phyloP scores from a whole-genome alignment of 2,329 filamentous ascomycete species.

The Chaetothyriales sp. region DNA sequence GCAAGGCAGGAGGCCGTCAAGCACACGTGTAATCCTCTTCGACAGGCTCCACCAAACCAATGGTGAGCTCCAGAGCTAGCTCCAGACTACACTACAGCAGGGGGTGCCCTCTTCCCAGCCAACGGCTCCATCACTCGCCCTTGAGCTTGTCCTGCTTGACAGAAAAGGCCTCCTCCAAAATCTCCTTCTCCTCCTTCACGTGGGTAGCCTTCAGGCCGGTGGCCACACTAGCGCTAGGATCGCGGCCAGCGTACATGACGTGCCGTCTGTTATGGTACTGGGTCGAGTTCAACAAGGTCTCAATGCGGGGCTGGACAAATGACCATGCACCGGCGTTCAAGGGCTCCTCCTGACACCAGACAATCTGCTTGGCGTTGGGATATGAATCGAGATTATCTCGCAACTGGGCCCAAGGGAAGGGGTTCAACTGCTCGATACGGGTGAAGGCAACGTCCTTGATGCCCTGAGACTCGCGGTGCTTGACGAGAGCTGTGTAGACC shows the following conservation, averaged over 20 bases:
- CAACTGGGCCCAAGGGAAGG: conserved; percentile 95
- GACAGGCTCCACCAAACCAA: too few relatives aligned
- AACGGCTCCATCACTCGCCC: conserved; percentile 26
- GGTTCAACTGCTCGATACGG: conserved; percentile 92
- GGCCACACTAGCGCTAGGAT: conserved; percentile 84
- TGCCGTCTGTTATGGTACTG: conserved; percentile 86
- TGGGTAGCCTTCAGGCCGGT: conserved; percentile 83
- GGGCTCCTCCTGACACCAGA: conserved; percentile 96
- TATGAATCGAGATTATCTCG: conserved; percentile 95
- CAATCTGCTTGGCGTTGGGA: conserved; percentile 92
- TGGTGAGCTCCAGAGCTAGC: too few relatives aligned
- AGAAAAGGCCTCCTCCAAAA: conserved; percentile 53
- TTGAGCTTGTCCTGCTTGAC: conserved; percentile 54
- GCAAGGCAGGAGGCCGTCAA: too few relatives aligned
- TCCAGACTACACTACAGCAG: too few relatives aligned
- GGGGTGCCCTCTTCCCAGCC: too few relatives aligned
- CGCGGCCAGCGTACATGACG: conserved; percentile 91
- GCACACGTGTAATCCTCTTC: too few relatives aligned
- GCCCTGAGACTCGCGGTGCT: conserved; percentile 76
- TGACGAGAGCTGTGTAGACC: conserved; percentile 79
- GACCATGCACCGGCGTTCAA: conserved; percentile 95
- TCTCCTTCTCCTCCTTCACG: conserved; percentile 80
- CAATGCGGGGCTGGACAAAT: conserved; percentile 92
- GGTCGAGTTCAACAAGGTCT: conserved; percentile 89
- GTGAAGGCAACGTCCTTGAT: conserved; percentile 88